Evolutionary conservation across 495 filamentous ascomycete species (phyloP), one percentile per base, ranked within the genome.

Genomic region (Penicillium lividum): DNA sequence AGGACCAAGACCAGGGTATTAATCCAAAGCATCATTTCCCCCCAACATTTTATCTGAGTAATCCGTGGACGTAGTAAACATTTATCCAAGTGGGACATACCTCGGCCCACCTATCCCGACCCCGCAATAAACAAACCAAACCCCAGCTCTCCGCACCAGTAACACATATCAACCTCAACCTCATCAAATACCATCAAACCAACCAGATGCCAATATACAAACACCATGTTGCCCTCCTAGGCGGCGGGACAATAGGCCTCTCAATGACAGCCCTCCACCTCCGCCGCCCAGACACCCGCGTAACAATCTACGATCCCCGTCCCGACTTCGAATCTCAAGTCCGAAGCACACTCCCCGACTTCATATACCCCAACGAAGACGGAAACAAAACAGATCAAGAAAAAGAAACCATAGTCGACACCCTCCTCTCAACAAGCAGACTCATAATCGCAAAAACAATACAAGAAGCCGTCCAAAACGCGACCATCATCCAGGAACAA

Each of bases 201-300:
- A 13, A 15, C 38, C 13, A 15, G 22, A 36, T 36, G 33, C 56
- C 60, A 52, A 38, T 15, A 7, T 58, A 56, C 44, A 62, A 62
- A 4, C 71, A 73, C 57, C 62, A 67, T 25, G 77, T 86, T 53
- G 77, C 83, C 30, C 61, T 85, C 30, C 73, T 86, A 18, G 82
- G 83, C 40, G 70, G 77, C 15, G 82, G 83, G 44, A 86, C 84
- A 34, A 86, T 87, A 54, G 84, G 84, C 53, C 77, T 86, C 50
- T 85, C 84, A 29, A 83, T 83, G 73, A 72, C 79, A 29, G 80
- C 82, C 51, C 75, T 85, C 11, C 82, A 86, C 62, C 70, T 86
- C 38, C 58, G 69, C 2, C 75, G 78, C 57, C 64, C 68, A 4
- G 66, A 70, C 56, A 69, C 70, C 10, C 67, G 65, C 11, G 63